Conservation (phyloP, 352 stramenopile genomes). For the Pythium pectinolyticum region DNA sequence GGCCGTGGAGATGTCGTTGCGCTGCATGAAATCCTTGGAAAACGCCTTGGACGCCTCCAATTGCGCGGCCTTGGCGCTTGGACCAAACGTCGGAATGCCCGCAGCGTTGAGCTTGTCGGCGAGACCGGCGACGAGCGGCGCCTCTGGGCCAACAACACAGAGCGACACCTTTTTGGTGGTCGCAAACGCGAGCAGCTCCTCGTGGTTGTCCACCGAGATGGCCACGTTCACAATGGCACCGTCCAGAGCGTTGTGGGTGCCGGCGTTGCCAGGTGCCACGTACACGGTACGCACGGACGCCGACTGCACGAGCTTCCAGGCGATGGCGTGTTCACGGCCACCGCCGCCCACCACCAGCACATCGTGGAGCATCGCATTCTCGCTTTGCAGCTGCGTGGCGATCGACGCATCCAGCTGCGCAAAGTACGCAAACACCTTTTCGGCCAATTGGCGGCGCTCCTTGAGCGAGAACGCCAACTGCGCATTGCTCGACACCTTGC, state of each 20-base stretch:
- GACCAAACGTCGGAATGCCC: conserved; percentile 96
- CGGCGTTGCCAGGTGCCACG: conserved; percentile 90
- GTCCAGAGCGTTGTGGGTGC: conserved; percentile 49
- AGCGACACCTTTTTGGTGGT: conserved; percentile 91
- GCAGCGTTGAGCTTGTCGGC: conserved; percentile 92
- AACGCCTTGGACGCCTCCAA: conserved; percentile 99
- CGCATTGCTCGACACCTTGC: conserved; percentile 65
- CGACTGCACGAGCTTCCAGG: conserved; percentile 90
- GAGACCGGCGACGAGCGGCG: conserved; percentile 95
- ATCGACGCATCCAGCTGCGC: conserved; percentile 71
- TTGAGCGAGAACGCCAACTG: conserved; percentile 66
- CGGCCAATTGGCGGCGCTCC: conserved; percentile 64
- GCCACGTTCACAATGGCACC: conserved; percentile 78
- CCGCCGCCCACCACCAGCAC: conserved; percentile 93
- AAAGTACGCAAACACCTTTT: conserved; percentile 83
- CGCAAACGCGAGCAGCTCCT: conserved; percentile 76
- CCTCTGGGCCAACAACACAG: conserved; percentile 97
- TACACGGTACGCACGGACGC: conserved; percentile 76
- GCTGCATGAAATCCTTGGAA: conserved; percentile 98
- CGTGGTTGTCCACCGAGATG: conserved; percentile 59
- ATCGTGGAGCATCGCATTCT: conserved; percentile 71
- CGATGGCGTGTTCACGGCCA: conserved; percentile 94
- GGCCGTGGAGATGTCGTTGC: conserved; percentile 97
- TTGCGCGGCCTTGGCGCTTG: conserved; percentile 91
- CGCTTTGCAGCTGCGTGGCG: conserved; percentile 44